A percentile compares a stretch with the other conserved stretches of the same genome.
Evolutionary conservation across 169 alveolate genomes (phyloP).

Genomic region (Plasmodium malariae): DNA sequence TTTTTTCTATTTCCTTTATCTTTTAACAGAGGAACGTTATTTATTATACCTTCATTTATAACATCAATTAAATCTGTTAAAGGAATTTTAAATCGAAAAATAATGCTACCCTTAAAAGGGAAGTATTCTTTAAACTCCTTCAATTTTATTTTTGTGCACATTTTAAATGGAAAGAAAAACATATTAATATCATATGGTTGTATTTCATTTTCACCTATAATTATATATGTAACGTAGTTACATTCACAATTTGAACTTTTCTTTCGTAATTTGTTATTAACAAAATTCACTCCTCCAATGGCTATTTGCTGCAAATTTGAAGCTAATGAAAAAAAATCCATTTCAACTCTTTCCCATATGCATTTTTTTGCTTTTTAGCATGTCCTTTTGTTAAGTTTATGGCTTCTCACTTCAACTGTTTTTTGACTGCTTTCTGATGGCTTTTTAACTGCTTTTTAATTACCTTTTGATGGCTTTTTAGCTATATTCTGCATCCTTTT

Average conservation of each 20-base stretch:
- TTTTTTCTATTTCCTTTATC: constrained; percentile 9
- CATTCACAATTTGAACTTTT: constrained; percentile 10
- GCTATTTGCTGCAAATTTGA: constrained; percentile 77
- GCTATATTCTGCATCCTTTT: neutral
- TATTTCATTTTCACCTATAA: constrained; percentile 75
- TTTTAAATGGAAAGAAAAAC: constrained; percentile 67
- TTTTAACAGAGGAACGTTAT: constrained; percentile 30
- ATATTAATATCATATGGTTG: constrained; percentile 67
- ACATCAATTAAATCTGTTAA: constrained; percentile 51
- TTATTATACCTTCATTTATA: constrained; percentile 65
- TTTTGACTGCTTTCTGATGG: no score
- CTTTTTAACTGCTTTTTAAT: no score
- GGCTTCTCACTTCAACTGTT: no score
- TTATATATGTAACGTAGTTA: constrained; percentile 54
- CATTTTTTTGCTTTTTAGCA: no score
- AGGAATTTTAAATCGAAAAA: constrained; percentile 57
- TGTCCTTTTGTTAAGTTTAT: no score
- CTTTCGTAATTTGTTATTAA: constrained; percentile 55
- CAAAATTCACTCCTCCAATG: constrained; percentile 69
- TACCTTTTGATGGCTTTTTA: neutral
- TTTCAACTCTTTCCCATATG: no score
- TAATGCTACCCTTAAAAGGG: constrained; percentile 65
- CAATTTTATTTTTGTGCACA: constrained; percentile 25
- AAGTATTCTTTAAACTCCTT: constrained; percentile 63
- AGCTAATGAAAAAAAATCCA: constrained; percentile 76